phyloP scores from a whole-genome alignment of 345 rosid genomes.

The Heritiera fomes region DNA sequence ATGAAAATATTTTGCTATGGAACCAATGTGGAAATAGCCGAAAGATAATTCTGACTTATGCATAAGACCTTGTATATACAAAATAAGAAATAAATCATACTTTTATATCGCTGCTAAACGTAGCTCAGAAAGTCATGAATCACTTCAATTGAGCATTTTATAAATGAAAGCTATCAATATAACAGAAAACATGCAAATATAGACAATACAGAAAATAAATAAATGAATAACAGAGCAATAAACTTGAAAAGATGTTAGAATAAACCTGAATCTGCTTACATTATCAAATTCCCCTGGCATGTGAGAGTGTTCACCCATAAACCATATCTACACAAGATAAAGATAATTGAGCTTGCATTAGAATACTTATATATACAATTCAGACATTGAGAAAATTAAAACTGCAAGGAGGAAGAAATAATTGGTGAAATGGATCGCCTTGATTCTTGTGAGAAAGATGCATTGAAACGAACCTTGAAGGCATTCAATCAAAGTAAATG shows the following conservation, averaged over 20 bases:
- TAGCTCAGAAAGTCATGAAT: background rate
- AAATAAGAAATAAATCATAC: background rate
- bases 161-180: slow-evolving; percentile 1
- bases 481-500: background rate
- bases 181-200: background rate
- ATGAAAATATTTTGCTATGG: too few relatives aligned
- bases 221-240: background rate
- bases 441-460: background rate
- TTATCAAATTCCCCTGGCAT: slow-evolving; percentile 69
- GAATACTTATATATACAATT: slow-evolving; percentile 16
- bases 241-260: slow-evolving; percentile 2
- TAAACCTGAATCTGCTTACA: slow-evolving; percentile 40
- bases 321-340: slow-evolving; percentile 56
- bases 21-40: too few relatives aligned
- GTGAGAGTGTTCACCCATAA: slow-evolving; percentile 77
- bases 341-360: slow-evolving; percentile 30
- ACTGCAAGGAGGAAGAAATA: background rate
- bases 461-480: background rate
- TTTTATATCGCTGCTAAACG: background rate
- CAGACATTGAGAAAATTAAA: background rate
- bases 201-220: slow-evolving; percentile 5
- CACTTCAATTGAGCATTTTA: background rate
- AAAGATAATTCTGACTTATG: background rate
- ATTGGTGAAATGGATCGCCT: background rate
- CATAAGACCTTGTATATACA: background rate